Conservation (phyloP, 2,329 filamentous ascomycete genomes). For the Penicillium sp. region DNA sequence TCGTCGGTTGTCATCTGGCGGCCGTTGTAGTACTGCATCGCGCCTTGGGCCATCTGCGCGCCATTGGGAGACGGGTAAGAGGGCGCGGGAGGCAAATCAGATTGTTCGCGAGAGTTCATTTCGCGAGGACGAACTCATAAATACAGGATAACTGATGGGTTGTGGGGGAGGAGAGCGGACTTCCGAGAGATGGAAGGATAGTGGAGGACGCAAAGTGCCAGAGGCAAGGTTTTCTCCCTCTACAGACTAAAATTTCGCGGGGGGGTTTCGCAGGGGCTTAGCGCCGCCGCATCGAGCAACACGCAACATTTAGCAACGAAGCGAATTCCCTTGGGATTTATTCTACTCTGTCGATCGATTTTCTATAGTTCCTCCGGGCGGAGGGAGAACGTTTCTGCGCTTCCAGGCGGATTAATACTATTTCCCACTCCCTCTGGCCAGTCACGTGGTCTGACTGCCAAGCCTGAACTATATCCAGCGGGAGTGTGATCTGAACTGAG, state of each 20-base stretch:
- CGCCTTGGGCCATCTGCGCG: conserved; percentile 48
- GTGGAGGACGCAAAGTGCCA: conserved; percentile 33
- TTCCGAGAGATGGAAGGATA: conserved; percentile 37
- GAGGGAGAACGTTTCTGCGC: conserved; percentile 48
- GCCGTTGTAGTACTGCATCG: conserved; percentile 49
- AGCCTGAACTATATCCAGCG: no score
- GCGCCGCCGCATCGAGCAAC: conserved; percentile 38
- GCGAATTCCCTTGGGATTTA: conserved; percentile 4
- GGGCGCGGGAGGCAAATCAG: conserved; percentile 48
- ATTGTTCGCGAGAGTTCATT: conserved; percentile 49
- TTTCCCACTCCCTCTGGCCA: conserved; percentile 42
- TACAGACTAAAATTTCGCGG: conserved; percentile 44
- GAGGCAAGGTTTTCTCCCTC: conserved; percentile 36
- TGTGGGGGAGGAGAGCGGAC: conserved; percentile 35
- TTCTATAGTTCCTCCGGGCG: conserved; percentile 32
- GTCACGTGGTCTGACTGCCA: no score
- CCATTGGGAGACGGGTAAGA: conserved; percentile 51
- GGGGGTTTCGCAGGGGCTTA: conserved; percentile 42
- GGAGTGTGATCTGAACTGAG: no score
- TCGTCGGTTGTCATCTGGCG: conserved; percentile 53
- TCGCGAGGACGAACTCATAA: conserved; percentile 17
- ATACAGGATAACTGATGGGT: conserved; percentile 21
- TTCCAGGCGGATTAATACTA: conserved; percentile 48
- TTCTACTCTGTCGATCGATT: conserved; percentile 5
- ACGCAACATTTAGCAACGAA: conserved; percentile 36